A percentile compares a stretch with the other conserved stretches of the same genome.
These are phyloP conservation scores for Mariannaea sp. DNA, from an alignment of 2,329 filamentous ascomycete genomes.

Conservation along the genomic window DNA sequence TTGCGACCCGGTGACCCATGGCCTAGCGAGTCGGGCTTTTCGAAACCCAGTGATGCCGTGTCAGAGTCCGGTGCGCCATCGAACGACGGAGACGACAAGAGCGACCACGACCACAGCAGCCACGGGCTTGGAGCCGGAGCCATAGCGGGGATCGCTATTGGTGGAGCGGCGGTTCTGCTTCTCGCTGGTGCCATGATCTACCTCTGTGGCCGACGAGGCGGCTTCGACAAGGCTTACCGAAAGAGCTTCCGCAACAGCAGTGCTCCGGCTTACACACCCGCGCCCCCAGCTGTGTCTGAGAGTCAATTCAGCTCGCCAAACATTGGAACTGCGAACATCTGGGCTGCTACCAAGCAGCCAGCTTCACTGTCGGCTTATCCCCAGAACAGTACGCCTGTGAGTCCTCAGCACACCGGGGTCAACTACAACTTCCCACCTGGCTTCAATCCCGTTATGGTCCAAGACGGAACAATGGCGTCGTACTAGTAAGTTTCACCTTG, in stretches of 20 bases:
- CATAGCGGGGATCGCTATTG: conserved; percentile 65
- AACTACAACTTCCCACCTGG: conserved; percentile 28
- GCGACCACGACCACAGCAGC: conserved; percentile 12
- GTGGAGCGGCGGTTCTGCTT: conserved; percentile 51
- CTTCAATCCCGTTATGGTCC: conserved; percentile 22
- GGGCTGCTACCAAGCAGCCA: conserved; percentile 29
- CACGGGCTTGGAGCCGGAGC: conserved; percentile 45
- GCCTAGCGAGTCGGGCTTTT: conserved; percentile 52
- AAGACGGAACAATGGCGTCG: conserved; percentile 30
- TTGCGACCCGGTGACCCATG: conserved; percentile 61
- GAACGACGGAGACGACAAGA: conserved; percentile 10
- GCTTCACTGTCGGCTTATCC: conserved; percentile 41
- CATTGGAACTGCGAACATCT: conserved; percentile 22
- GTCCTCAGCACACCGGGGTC: conserved; percentile 7
- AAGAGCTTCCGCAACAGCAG: conserved; percentile 32
- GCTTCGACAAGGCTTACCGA: conserved; percentile 38
- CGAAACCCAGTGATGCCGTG: conserved; percentile 18
- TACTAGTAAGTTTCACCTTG: conserved; percentile 38
- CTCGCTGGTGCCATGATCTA: conserved; percentile 53
- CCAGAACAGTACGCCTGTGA: too few species aligned
- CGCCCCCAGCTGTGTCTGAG: conserved; percentile 23
- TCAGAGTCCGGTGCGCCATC: conserved; percentile 14
- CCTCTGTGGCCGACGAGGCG: conserved; percentile 49
- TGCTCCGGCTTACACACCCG: conserved; percentile 4
- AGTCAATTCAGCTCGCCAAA: conserved; percentile 26